A percentile compares a stretch with the other conserved stretches of the same genome.
phyloP scores from a whole-genome alignment of 2,329 filamentous ascomycete genomes.

The Talaromyces sp. region DNA sequence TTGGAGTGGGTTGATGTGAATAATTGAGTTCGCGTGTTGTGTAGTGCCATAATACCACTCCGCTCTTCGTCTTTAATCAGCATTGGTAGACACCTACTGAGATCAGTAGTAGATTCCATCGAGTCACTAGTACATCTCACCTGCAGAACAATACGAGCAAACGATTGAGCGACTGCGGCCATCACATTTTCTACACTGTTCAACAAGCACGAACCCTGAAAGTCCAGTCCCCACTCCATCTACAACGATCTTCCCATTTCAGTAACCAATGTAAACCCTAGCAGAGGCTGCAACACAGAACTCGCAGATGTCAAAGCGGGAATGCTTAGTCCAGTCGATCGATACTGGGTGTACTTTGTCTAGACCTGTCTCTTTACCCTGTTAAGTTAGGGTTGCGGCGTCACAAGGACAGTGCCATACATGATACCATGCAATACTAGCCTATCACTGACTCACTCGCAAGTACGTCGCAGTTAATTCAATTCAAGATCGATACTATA shows the following conservation, averaged over 20 bases:
- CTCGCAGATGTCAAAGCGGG: not conserved
- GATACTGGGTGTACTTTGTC: not conserved
- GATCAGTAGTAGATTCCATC: not conserved
- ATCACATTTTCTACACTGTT: not conserved
- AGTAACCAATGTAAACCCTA: constrained; percentile 5
- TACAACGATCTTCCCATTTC: not conserved
- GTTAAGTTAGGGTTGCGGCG: constrained; percentile 5
- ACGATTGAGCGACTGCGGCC: not conserved
- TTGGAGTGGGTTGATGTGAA: not conserved
- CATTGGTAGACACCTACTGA: not conserved
- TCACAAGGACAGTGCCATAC: constrained; percentile 8
- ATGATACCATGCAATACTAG: constrained; percentile 5
- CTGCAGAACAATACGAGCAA: not conserved
- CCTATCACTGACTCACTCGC: not conserved
- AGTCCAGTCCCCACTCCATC: not conserved
- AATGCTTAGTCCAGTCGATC: not conserved
- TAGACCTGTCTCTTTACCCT: constrained; percentile 2
- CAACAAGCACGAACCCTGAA: not conserved
- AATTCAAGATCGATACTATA: too few relatives aligned
- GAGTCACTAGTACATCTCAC: not conserved
- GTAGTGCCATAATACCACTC: not conserved
- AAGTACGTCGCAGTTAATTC: too few relatives aligned
- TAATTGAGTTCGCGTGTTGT: not conserved
- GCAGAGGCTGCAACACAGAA: not conserved
- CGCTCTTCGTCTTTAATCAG: not conserved